Evolutionary conservation across 257 asterid genomes (phyloP), one percentile per base, ranked within the genome.

Genomic region (Solanum virginianum): DNA sequence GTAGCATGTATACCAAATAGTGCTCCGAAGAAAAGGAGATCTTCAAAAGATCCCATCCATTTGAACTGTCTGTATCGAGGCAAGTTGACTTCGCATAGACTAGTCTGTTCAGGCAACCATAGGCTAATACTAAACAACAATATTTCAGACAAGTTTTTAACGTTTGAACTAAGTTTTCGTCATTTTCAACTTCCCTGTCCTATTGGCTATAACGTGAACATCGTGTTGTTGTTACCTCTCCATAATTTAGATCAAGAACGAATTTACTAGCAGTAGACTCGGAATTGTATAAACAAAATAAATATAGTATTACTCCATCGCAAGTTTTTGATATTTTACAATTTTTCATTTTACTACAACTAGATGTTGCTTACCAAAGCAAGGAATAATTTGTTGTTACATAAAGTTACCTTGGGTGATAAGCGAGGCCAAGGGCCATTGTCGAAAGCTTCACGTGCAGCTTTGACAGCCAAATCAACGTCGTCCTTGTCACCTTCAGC

Each of bases 401-500:
- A 70, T 26, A 18, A 41, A 18, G 79, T 63, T 87, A 89, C 92
- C 3, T 29, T 1, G 80, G 90, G 88, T 15, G 92, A 10, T 26
- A 89, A 84, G 14, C 92, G 92, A 81, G 92, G 90, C 92, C 92
- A 89, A 11, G 90, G 89, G 7, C 92, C 92, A n/a, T 83, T 10
- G 80, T 89, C 90, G n/a, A 89, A 89, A 12, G 92, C 92, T 32
- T 84, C 85, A 55, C 92, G 92, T 51, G 92, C 92, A 0, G 92
- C 92, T 55, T 86, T 54, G 41, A 89, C 92, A 9, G 92, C 92
- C 81, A 84, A 83, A 77, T 88, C 86, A 45, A 89, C 59, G 24
- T 89, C 92, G 13, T 85, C 89, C 59, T 86, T 88, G 62, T 66
- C 89, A 9, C 92, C 92, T 51, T 89, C 89, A 14, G 89, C 87